Conservation (phyloP, 2,329 filamentous ascomycete species). For the Ilyonectria robusta region DNA sequence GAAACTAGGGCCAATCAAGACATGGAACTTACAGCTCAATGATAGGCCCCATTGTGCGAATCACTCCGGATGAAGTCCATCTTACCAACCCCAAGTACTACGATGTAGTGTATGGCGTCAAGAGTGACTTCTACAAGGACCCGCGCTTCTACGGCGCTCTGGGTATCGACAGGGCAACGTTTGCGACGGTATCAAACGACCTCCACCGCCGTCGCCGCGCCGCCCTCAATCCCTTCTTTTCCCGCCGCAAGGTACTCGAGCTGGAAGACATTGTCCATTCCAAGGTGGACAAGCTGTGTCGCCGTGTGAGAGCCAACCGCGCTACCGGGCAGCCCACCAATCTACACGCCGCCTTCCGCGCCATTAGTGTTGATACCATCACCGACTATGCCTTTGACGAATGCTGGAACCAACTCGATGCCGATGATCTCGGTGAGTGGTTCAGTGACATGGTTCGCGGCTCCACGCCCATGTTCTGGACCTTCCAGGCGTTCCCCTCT, state of each 20-base stretch:
- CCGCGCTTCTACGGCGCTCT: slow-evolving; percentile 24
- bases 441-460: slow-evolving; percentile 27
- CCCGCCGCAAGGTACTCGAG: slow-evolving; percentile 52
- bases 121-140: slow-evolving; percentile 34
- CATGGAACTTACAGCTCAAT: background rate
- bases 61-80: slow-evolving; percentile 38
- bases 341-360: slow-evolving; percentile 30
- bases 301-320: slow-evolving; percentile 14
- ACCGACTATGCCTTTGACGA: slow-evolving; percentile 40
- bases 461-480: slow-evolving; percentile 25
- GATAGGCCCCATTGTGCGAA: slow-evolving; percentile 35
- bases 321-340: slow-evolving; percentile 18
- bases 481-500: slow-evolving; percentile 25
- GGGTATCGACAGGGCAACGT: slow-evolving; percentile 38
- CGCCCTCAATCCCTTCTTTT: slow-evolving; percentile 60
- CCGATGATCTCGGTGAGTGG: slow-evolving; percentile 29
- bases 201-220: slow-evolving; percentile 58
- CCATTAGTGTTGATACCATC: slow-evolving; percentile 33
- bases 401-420: slow-evolving; percentile 33
- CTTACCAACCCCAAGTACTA: slow-evolving; percentile 37
- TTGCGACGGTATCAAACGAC: slow-evolving; percentile 55
- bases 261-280: slow-evolving; percentile 55
- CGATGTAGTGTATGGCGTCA: slow-evolving; percentile 34
- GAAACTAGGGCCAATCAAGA: background rate
- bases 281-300: slow-evolving; percentile 48